phyloP scores from a whole-genome alignment of 768 basidiomycete genomes.

The Suillus subalutaceus region DNA sequence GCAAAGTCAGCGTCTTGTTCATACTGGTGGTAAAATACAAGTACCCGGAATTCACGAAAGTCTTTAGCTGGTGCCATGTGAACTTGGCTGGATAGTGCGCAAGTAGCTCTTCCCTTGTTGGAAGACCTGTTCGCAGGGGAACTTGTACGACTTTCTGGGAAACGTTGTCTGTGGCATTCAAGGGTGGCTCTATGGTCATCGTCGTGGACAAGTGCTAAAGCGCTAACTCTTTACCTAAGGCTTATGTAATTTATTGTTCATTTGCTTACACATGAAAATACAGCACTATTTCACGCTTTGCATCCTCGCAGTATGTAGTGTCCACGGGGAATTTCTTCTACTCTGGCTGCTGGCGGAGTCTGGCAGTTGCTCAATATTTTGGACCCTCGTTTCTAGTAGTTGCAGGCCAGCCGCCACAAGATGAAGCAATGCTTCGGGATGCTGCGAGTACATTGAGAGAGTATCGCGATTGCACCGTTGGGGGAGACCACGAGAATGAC shows the following conservation, averaged over 20 bases:
- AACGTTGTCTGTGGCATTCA: neutral
- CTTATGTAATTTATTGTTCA: neutral
- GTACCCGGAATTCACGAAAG: constrained; percentile 79
- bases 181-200: constrained; percentile 14
- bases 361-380: too few species aligned
- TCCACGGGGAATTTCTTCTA: too few species aligned
- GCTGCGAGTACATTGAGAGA: too few species aligned
- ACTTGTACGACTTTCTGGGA: constrained; percentile 26
- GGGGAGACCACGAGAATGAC: too few species aligned
- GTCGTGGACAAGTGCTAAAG: neutral
- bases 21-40: constrained; percentile 19
- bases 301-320: too few species aligned
- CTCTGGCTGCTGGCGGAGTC: too few species aligned
- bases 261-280: neutral
- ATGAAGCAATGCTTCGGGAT: too few species aligned
- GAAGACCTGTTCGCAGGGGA: constrained; percentile 58
- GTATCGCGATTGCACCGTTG: too few species aligned
- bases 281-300: too few species aligned
- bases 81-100: constrained; percentile 74
- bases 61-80: constrained; percentile 75
- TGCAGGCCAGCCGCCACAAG: too few species aligned
- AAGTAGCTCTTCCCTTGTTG: constrained; percentile 67
- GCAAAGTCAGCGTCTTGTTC: neutral
- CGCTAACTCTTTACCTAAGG: too few species aligned
- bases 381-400: too few species aligned